A percentile compares a stretch with the other conserved stretches of the same genome.
Evolutionary conservation across 2,329 filamentous ascomycete species (phyloP).

Genomic region (Phaeophleospora eucalypticola): DNA sequence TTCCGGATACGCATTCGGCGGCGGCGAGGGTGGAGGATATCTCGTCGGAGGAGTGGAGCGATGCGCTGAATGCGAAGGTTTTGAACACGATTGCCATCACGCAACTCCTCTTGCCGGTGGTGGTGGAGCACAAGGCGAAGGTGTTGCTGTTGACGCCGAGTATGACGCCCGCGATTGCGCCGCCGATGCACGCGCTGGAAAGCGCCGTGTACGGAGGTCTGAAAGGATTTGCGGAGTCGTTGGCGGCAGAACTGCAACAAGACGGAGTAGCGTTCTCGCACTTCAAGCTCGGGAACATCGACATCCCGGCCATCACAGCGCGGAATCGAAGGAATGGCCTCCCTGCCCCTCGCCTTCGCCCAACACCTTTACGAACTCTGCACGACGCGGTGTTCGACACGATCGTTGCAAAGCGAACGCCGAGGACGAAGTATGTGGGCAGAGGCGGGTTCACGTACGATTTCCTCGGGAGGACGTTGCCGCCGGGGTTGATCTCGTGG

Average conservation of each 20-base stretch:
- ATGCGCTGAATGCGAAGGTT: conserved; percentile 87
- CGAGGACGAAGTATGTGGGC: conserved; percentile 70
- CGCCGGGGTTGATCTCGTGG: conserved; percentile 75
- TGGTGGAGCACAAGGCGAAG: conserved; percentile 55
- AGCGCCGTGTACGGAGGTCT: conserved; percentile 80
- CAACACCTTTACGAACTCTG: conserved; percentile 68
- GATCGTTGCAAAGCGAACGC: conserved; percentile 60
- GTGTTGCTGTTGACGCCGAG: conserved; percentile 74
- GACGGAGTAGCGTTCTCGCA: conserved; percentile 77
- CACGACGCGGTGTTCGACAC: conserved; percentile 90
- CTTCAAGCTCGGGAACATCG: conserved; percentile 86
- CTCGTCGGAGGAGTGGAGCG: conserved; percentile 76
- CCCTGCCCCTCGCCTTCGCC: conserved; percentile 26
- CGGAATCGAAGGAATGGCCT: conserved; percentile 38
- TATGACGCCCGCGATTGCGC: conserved; percentile 74
- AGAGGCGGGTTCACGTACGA: conserved; percentile 81
- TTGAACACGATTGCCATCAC: conserved; percentile 84
- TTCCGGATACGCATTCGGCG: conserved; percentile 60
- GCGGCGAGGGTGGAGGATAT: conserved; percentile 82
- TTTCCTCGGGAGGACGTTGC: conserved; percentile 76
- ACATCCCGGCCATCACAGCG: conserved; percentile 62
- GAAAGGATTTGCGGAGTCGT: conserved; percentile 76
- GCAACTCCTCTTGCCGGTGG: conserved; percentile 69
- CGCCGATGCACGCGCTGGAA: conserved; percentile 80
- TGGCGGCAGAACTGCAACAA: conserved; percentile 73